Base-by-base conservation (phyloP, 305 asterid species). In the Fraxinus ornus region DNA sequence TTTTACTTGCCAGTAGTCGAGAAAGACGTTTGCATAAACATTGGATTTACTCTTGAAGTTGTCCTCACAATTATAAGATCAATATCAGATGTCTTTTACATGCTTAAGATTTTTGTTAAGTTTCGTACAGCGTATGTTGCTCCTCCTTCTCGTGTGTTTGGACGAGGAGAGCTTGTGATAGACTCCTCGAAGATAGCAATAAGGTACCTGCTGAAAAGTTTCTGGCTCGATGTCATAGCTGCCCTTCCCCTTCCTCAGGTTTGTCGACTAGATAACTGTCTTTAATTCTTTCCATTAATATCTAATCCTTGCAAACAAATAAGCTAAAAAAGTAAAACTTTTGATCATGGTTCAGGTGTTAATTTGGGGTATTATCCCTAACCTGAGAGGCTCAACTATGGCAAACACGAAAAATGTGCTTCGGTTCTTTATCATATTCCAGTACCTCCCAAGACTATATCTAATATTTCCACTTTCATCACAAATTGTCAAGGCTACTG, bases 161-260 rank as follows among this genome's bases (percentile, higher is more conserved):
- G 99, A 81, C 86, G 99, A 88, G 99, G 99, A 33, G 99, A 95
- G 89, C 98, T 95, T 26, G 98, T 95, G 12, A 88, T 95, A 36
- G 98, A 95, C 47, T 84, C 94, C 36, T 89, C 90, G 3, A 91
- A 89, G 84, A 94, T 94, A 71, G 97, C 97, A 0, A 80, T 80
- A 2, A 87, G 92, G 77, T 95, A 94, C 82, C 80, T 93, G 57
- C 32, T 85, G 32, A 89, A 82, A 68, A 88, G 88, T 37, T 93
- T 95, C 89, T 92, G 91, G 91, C 85, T 95, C 52, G 97, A 95
- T 78, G 84, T 86, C 64, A 74, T 93, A 71, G 93, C 97, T 3
- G 94, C 98, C 30, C 91, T 95, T 84, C 99, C 99, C 76, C 95
- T 95, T 79, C 98, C 99, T 82, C 99, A 95, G 99, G 99, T 93